Evolutionary conservation across 2,329 filamentous ascomycete genomes (phyloP).

Genomic region (Diplodia seriata): DNA sequence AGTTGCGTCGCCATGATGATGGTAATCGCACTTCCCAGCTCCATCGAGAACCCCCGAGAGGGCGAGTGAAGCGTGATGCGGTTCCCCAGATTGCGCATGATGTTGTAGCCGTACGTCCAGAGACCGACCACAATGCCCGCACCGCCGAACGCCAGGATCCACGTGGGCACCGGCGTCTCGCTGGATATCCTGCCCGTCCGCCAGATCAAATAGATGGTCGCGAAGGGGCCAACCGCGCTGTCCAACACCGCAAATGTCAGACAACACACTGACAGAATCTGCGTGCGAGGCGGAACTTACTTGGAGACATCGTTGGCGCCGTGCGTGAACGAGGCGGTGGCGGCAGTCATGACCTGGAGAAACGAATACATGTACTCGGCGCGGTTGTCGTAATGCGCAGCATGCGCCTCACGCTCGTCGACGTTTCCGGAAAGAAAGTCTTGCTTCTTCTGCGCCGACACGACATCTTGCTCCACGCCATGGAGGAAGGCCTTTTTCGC

Average conservation of each 20-base stretch:
- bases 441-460: slow-evolving; percentile 51
- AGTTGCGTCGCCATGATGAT: slow-evolving; percentile 70
- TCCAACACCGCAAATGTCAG: not conserved
- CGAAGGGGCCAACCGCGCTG: slow-evolving; percentile 64
- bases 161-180: slow-evolving; percentile 62
- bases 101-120: slow-evolving; percentile 69
- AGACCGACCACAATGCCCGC: slow-evolving; percentile 62
- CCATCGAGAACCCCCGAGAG: slow-evolving; percentile 57
- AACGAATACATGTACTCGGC: slow-evolving; percentile 69
- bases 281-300: slow-evolving; percentile 42
- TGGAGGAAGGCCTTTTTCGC: slow-evolving; percentile 57
- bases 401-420: slow-evolving; percentile 63
- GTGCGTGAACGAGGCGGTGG: slow-evolving; percentile 75
- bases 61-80: slow-evolving; percentile 69
- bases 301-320: slow-evolving; percentile 67
- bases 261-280: too few species aligned
- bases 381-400: slow-evolving; percentile 67
- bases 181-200: slow-evolving; percentile 53
- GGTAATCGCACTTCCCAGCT: slow-evolving; percentile 61
- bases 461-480: slow-evolving; percentile 59
- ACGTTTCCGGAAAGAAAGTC: slow-evolving; percentile 61
- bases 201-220: slow-evolving; percentile 69
- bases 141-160: slow-evolving; percentile 65
- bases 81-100: slow-evolving; percentile 69
- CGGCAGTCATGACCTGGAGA: slow-evolving; percentile 58